Evolutionary conservation across 2,329 filamentous ascomycete genomes (phyloP).

Genomic region (Neocucurbitaria cava): DNA sequence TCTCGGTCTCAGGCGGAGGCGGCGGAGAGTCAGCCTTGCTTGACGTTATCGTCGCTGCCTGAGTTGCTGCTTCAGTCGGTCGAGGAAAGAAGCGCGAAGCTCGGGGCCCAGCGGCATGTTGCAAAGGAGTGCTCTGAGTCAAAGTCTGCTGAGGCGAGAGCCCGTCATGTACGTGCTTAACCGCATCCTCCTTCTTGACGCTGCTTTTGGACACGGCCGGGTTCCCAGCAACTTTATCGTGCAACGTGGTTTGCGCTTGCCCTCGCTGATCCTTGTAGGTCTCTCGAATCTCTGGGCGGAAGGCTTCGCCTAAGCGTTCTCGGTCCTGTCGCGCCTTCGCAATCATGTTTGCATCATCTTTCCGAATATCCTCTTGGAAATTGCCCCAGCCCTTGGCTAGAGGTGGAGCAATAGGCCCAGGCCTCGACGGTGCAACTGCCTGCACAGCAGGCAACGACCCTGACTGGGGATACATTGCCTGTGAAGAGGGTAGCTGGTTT

Average conservation of each 20-base stretch:
- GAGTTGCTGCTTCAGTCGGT: slow-evolving; percentile 29
- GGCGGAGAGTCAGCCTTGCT: slow-evolving; percentile 41
- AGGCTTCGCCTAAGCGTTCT: slow-evolving; percentile 36
- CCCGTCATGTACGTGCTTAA: slow-evolving; percentile 31
- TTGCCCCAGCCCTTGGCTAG: slow-evolving; percentile 42
- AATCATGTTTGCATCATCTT: slow-evolving; percentile 35
- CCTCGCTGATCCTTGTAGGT: slow-evolving; percentile 41
- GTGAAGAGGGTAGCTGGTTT: slow-evolving; percentile 22
- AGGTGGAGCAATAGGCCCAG: slow-evolving; percentile 41
- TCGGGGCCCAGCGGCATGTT: slow-evolving; percentile 35
- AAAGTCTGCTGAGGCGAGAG: slow-evolving; percentile 29
- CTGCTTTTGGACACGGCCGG: slow-evolving; percentile 11
- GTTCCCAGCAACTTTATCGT: slow-evolving; percentile 31
- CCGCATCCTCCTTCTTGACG: slow-evolving; percentile 35
- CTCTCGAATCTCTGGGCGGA: slow-evolving; percentile 43
- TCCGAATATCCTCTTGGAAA: slow-evolving; percentile 38
- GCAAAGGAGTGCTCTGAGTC: slow-evolving; percentile 30
- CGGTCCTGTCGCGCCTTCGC: slow-evolving; percentile 35
- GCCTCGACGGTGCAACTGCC: slow-evolving; percentile 17
- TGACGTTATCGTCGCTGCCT: slow-evolving; percentile 22
- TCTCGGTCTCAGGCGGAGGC: slow-evolving; percentile 73
- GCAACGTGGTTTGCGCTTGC: slow-evolving; percentile 38
- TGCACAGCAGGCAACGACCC: slow-evolving; percentile 17
- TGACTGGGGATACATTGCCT: slow-evolving; percentile 30
- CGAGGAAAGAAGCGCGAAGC: slow-evolving; percentile 50